Base-by-base conservation (phyloP, 495 filamentous ascomycete species). In the Penicillium roqueforti region DNA sequence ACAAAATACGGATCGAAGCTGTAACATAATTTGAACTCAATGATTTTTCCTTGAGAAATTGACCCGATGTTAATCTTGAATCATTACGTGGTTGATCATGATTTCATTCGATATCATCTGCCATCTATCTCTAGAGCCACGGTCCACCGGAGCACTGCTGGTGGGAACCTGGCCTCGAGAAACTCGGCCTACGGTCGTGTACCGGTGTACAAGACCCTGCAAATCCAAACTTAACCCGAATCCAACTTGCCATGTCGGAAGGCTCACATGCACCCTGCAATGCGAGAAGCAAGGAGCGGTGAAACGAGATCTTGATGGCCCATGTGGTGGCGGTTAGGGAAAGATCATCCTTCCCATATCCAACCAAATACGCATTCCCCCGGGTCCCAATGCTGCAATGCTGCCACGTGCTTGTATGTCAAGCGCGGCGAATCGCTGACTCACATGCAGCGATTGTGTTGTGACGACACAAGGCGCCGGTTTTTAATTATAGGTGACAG, bases 401-500 rank as follows among this genome's bases (percentile, higher is more conserved):
- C 47, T 25, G 29, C 36, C 25, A 13, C 40, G 5, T 34, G 37
- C 29, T 40, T 43, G 3, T 50, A 8, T 31, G 42, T 16, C 29
- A 20, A 43, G 50, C 50, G 32, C 20, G 19, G 31, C 11, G 36
- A 16, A 42, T 31, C 19, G 23, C 42, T 29, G 13, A 43, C 29
- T 25, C 23, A 31, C 42, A 37, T 32, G 23, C 11, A 49, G 28
- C 50, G 10, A 28, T 25, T 13, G 18, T 39, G 16, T 22, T 44
- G 34, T 51, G 50, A 52, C 50, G 50, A 26, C n/a, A 52, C 13
- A 18, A 18, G n/a, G 10, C 19, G 32, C 23, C 44, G 22, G 19
- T 23, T 46, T 10, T 69, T 77, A 55, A 23, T 59, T 55, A 22
- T 49, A 54, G 41, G 52, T 48, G 25, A 95, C 83, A 22, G 80